Evolutionary conservation across 2,329 filamentous ascomycete species (phyloP), one percentile per base, ranked within the genome.

Genomic region (Diaporthe sp.): DNA sequence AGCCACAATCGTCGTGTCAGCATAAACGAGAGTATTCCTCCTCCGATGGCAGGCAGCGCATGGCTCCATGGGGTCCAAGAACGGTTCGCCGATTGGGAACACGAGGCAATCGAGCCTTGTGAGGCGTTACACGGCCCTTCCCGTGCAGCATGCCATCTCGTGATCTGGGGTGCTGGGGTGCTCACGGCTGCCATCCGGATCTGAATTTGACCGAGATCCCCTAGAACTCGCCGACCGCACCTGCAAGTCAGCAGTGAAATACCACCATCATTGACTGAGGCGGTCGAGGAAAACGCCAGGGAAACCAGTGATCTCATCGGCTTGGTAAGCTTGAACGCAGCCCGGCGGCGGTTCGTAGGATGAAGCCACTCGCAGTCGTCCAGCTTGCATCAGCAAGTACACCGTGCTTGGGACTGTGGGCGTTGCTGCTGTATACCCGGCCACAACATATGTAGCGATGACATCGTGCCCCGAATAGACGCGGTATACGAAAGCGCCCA

Each of bases 101-200:
- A 69, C 65, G 65, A 55, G 49, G 46, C 49, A 39, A 42, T 28
- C 13, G n/a, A 53, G 65, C 34, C 65, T 55, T 55, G 46, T 22
- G 34, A 69, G 49, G 65, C 49, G 49, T 69, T 69, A 69, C 65
- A 69, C 65, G 65, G 65, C 34, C 34, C 34, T 15, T 69, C 49
- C 49, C 49, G 65, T 55, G 34, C 34, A 69, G 34, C 34, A 39
- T 53, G 34, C 15, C 34, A 68, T 68, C 65, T 69, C 65, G 34
- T 69, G 49, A 69, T 55, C 65, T 69, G 65, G 65, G 65, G 65
- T 69, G 49, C 22, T 69, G 49, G 65, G 65, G 65, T 69, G 34
- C 22, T 55, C 49, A 15, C 19, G 46, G 34, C n/a, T 69, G 65
- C 65, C 42, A 55, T 34, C 46, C 37, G n/a, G n/a, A 55, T 69